Percentiles rank a stretch among this genome's conserved stretches.
These are phyloP conservation scores for Tetrastigma voinierianum DNA, from an alignment of 164 flowering plant species.

Conservation along the genomic window DNA sequence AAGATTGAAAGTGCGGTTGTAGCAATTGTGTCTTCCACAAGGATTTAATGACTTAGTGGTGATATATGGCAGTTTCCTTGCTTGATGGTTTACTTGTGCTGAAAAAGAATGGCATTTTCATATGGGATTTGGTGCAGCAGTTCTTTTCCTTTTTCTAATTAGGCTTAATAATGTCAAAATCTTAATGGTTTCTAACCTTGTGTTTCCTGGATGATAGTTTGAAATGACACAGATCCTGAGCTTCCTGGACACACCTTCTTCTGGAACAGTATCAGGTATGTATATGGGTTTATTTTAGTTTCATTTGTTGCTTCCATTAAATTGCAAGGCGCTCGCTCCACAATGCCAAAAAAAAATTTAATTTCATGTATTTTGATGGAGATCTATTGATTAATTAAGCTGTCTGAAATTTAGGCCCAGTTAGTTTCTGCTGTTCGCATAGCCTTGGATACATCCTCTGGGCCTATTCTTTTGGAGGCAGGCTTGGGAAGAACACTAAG, in stretches of 20 bases:
- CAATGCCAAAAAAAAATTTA: neutral
- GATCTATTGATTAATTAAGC: constrained; percentile 17
- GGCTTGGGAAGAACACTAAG: constrained; percentile 90
- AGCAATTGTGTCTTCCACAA: too few relatives aligned
- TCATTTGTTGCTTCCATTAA: neutral
- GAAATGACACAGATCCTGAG: constrained; percentile 73
- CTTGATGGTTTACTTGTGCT: too few relatives aligned
- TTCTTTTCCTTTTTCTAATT: too few relatives aligned
- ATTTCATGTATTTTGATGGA: constrained; percentile 1
- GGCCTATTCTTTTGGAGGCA: constrained; percentile 89
- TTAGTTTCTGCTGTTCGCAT: constrained; percentile 92
- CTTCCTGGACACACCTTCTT: constrained; percentile 90
- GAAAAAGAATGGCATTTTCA: too few relatives aligned
- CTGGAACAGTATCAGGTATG: constrained; percentile 96
- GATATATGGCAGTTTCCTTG: neutral
- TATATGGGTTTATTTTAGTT: neutral
- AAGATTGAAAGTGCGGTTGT: too few relatives aligned
- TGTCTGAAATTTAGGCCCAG: constrained; percentile 69
- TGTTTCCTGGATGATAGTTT: constrained; percentile 51
- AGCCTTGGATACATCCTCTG: constrained; percentile 69
- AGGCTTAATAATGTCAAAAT: too few relatives aligned
- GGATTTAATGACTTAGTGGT: neutral
- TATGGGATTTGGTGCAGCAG: too few relatives aligned
- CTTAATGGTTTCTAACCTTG: neutral
- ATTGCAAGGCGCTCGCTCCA: neutral